A percentile compares a stretch with the other conserved stretches of the same genome.
phyloP scores from a whole-genome alignment of 1,284 basidiomycete species.

The Ceraceosorus guamensis region DNA sequence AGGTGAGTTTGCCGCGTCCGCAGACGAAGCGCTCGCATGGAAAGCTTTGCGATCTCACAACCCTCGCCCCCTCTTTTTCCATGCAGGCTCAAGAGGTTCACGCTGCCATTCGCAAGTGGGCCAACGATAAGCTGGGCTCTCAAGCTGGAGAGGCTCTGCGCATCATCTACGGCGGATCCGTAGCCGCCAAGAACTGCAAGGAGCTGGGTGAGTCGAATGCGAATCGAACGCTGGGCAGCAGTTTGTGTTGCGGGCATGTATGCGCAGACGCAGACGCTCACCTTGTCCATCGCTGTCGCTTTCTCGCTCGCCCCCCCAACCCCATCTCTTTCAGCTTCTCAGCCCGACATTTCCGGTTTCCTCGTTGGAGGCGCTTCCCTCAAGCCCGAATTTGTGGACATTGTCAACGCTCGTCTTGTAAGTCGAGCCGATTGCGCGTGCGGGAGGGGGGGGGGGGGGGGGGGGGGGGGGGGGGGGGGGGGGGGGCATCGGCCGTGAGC shows the following conservation, averaged over 20 bases:
- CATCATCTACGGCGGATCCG: constrained; percentile 93
- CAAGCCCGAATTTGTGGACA: constrained; percentile 76
- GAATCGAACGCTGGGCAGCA: background rate
- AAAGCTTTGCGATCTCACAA: background rate
- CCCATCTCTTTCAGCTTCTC: constrained; percentile 31
- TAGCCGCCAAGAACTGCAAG: constrained; percentile 76
- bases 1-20: constrained; percentile 48
- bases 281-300: background rate
- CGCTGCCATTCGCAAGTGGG: constrained; percentile 70
- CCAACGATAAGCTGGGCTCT: constrained; percentile 61
- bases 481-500: too few species aligned
- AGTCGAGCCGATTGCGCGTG: background rate
- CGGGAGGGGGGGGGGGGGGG: too few species aligned
- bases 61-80: background rate
- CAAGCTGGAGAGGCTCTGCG: constrained; percentile 68
- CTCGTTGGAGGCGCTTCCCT: constrained; percentile 94
- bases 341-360: constrained; percentile 93
- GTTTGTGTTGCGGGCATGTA: too few species aligned
- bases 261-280: background rate
- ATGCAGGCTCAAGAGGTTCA: constrained; percentile 83
- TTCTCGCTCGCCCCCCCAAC: background rate
- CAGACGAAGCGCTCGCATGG: background rate
- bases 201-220: constrained; percentile 51
- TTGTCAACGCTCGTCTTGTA: constrained; percentile 63
- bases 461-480: too few species aligned